Evolutionary conservation across 1,284 basidiomycete species (phyloP).

Genomic region (Rhizopogon parksii): DNA sequence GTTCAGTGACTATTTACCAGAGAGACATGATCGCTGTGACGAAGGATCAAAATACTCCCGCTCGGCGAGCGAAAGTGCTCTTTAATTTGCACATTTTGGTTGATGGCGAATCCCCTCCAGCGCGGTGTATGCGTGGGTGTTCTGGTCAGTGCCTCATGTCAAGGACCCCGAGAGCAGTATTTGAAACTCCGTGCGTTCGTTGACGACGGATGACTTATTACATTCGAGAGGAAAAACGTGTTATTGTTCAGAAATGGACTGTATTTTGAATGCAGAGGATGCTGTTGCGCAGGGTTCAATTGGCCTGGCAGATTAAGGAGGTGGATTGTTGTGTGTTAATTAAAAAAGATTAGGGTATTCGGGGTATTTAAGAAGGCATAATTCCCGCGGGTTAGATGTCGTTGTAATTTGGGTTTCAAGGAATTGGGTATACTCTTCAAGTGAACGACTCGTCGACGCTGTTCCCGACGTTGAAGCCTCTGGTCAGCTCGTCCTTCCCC

Average conservation of each 20-base stretch:
- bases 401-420: constrained; percentile 19
- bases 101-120: neutral
- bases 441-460: constrained; percentile 13
- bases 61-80: neutral
- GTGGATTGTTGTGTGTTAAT: constrained; percentile 11
- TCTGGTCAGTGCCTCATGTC: neutral
- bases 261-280: neutral
- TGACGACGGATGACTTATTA: no score
- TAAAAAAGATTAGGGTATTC: neutral
- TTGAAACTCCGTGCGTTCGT: neutral
- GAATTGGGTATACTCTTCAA: constrained; percentile 25
- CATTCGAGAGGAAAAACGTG: neutral
- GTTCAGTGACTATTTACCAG: neutral
- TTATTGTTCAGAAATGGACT: constrained; percentile 10
- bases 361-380: constrained; percentile 1
- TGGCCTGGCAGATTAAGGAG: constrained; percentile 17
- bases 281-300: neutral
- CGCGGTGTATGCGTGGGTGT: neutral
- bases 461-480: constrained; percentile 4
- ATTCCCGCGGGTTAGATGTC: constrained; percentile 26
- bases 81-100: neutral
- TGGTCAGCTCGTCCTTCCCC: constrained; percentile 18
- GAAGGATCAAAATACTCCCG: neutral
- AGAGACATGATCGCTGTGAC: neutral
- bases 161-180: neutral